Conservation (phyloP, 2,329 filamentous ascomycete genomes). For the Metarhizium sp. region DNA sequence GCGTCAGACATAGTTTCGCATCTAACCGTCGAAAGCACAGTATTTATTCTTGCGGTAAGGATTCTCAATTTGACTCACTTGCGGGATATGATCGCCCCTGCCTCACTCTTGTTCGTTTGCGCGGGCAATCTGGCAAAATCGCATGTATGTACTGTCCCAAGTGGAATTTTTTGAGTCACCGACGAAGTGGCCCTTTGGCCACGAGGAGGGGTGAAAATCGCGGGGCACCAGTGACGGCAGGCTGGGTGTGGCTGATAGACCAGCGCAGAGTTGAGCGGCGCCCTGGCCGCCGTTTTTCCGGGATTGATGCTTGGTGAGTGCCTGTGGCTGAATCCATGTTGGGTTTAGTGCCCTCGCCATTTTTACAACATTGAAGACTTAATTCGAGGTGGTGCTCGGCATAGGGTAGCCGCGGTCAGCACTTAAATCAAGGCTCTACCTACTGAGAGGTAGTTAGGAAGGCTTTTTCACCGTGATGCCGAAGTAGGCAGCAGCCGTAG, state of each 20-base stretch:
- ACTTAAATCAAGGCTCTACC: too few species aligned
- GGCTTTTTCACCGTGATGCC: too few species aligned
- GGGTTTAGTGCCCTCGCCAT: too few species aligned
- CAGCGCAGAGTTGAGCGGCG: neutral
- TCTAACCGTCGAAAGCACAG: neutral
- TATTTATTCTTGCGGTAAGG: neutral
- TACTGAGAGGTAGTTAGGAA: too few species aligned
- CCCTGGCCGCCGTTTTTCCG: neutral
- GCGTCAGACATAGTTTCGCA: neutral
- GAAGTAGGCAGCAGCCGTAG: too few species aligned
- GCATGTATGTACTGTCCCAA: neutral
- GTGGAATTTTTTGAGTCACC: constrained; percentile 19
- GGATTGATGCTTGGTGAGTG: too few species aligned
- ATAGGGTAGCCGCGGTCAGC: too few species aligned
- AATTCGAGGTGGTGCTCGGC: too few species aligned
- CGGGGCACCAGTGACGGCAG: constrained; percentile 19
- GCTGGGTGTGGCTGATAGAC: constrained; percentile 9
- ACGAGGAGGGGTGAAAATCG: constrained; percentile 26
- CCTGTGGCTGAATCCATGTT: too few species aligned
- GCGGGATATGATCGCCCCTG: constrained; percentile 3
- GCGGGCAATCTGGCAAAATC: constrained; percentile 10
- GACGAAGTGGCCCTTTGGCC: constrained; percentile 2
- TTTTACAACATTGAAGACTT: too few species aligned
- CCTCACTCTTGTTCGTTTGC: constrained; percentile 3
- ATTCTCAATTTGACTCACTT: constrained; percentile 6